These are phyloP conservation scores for Heritiera littoralis DNA, from an alignment of 345 rosid species.

Conservation along the genomic window DNA sequence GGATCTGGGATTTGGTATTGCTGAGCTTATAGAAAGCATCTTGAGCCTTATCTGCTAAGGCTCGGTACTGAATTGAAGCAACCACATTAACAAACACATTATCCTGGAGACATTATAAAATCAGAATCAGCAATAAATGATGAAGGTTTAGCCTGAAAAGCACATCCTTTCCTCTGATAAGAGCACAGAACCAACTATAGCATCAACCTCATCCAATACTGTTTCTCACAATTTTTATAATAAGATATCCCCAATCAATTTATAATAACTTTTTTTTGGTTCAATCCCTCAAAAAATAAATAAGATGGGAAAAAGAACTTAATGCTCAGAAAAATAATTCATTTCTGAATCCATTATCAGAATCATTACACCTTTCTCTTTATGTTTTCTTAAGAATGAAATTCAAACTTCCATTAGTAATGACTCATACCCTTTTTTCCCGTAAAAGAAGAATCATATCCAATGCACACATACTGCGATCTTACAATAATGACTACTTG, in stretches of 20 bases:
- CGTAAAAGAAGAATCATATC: background rate
- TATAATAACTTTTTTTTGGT: background rate
- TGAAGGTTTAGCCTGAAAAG: background rate
- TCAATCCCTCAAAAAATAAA: background rate
- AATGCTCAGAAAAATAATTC: background rate
- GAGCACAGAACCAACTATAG: background rate
- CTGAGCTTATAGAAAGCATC: conserved; percentile 63
- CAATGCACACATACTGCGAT: background rate
- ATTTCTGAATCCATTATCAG: background rate
- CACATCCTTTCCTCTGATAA: background rate
- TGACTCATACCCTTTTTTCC: background rate
- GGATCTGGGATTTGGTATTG: conserved; percentile 53
- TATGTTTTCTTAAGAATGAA: background rate
- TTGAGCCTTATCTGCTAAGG: conserved; percentile 44
- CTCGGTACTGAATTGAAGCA: conserved; percentile 56
- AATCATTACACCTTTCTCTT: background rate
- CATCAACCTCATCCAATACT: background rate
- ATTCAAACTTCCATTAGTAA: background rate
- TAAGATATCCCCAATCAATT: background rate
- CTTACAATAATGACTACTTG: background rate
- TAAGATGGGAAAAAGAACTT: background rate
- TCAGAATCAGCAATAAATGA: background rate
- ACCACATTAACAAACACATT: conserved; percentile 61
- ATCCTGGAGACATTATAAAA: conserved; percentile 35
- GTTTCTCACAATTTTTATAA: background rate